Base-by-base conservation (phyloP, 495 filamentous ascomycete species). In the Penicillium ucsense region DNA sequence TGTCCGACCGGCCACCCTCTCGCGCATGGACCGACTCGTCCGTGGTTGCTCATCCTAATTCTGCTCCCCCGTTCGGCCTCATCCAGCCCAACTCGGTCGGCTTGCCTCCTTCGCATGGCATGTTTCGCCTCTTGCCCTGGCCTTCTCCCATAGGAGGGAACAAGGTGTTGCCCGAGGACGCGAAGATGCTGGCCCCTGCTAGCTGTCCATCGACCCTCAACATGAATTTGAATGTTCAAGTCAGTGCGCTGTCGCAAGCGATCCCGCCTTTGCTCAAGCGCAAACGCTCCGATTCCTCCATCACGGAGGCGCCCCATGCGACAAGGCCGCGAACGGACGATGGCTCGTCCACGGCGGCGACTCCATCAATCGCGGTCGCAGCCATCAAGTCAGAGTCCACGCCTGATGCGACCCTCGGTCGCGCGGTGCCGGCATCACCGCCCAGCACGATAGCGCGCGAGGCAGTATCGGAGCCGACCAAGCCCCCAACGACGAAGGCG, bases 61-160 rank as follows among this genome's bases (percentile, higher is more conserved):
- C 41, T 20, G 20, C 20, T 39, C 41, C 45, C 44, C 48, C 35
- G 12, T 37, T 31, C 33, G 39, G 31, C 31, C 38, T 33, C 30
- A 32, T 34, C 43, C 51, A 32, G 41, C 43, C 38, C 47, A 35
- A 42, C 35, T 46, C 51, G 41, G 46, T 32, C 46, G 52, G 54
- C 42, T 36, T 48, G 37, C 35, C 46, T 47, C 53, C 53, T 47
- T 74, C 70, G 63, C 69, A 74, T 77, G 73, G 75, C 75, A 80
- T 82, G 78, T 79, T 77, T 64, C 67, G 73, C 43, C 62, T 76
- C 50, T 61, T 75, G 33, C 68, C 77, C 53, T 80, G 76, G 77
- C 69, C 71, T 55, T 70, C 75, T 54, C 64, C 73, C 59, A 71
- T 75, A 54, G 70, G 74, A 68, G 74, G 68, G 55, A 73, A 79